Conservation (phyloP, 176 grass and related monocot species). For the Musa itinerans region DNA sequence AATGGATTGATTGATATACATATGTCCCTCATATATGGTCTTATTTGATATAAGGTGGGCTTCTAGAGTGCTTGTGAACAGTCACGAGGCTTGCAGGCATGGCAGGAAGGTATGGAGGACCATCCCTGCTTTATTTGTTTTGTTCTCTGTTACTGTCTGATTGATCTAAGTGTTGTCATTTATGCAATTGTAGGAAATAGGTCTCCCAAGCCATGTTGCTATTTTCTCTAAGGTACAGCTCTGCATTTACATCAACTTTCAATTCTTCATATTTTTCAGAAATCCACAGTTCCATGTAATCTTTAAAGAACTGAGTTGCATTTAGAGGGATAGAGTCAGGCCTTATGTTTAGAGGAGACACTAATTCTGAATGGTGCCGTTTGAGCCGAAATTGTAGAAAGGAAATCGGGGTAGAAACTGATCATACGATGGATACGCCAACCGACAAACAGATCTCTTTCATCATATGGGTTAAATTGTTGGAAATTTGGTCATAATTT, state of each 20-base stretch:
- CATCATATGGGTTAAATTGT: no score
- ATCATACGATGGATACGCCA: no score
- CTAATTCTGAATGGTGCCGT: not conserved
- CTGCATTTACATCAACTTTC: no score
- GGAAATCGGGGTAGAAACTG: no score
- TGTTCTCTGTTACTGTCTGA: not conserved
- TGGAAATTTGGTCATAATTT: not conserved
- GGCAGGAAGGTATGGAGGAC: slow-evolving; percentile 55
- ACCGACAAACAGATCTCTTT: no score
- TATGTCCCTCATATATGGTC: slow-evolving; percentile 8
- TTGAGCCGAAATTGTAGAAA: not conserved
- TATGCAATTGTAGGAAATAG: slow-evolving; percentile 56
- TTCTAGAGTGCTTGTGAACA: slow-evolving; percentile 84
- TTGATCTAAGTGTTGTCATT: not conserved
- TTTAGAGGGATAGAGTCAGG: no score
- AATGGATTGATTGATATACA: not conserved
- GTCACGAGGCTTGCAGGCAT: slow-evolving; percentile 55
- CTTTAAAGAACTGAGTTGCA: no score
- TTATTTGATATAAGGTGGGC: slow-evolving; percentile 52
- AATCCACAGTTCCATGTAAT: no score
- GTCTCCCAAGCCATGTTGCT: slow-evolving; percentile 89
- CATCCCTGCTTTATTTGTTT: not conserved
- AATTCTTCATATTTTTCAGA: no score
- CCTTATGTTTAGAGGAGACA: not conserved
- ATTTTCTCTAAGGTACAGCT: slow-evolving; percentile 64